A percentile compares a stretch with the other conserved stretches of the same genome.
These are phyloP conservation scores for Nakazawaea holstii DNA, from an alignment of 805 yeast genomes.

Conservation along the genomic window DNA sequence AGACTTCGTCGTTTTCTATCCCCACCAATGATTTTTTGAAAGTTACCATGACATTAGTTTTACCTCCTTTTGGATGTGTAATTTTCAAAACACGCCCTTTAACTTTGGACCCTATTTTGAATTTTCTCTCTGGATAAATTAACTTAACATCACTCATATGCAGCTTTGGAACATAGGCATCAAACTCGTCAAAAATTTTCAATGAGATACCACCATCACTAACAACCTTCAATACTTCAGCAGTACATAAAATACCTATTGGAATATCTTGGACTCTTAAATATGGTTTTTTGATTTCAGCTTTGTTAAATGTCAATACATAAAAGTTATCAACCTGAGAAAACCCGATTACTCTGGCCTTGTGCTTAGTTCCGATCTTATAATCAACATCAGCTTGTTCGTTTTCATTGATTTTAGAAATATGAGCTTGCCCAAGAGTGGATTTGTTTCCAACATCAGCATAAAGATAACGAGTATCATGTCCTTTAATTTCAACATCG, in stretches of 20 bases:
- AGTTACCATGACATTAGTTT: conserved; percentile 53
- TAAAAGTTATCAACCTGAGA: conserved; percentile 62
- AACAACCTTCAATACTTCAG: conserved; percentile 50
- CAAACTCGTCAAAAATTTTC: conserved; percentile 59
- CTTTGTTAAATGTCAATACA: conserved; percentile 64
- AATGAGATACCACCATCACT: conserved; percentile 66
- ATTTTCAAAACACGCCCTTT: conserved; percentile 65
- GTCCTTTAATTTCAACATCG: conserved; percentile 52
- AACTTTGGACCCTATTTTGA: conserved; percentile 77
- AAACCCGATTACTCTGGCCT: conserved; percentile 73
- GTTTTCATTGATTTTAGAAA: conserved; percentile 57
- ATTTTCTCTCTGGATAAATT: conserved; percentile 87
- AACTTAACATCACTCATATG: conserved; percentile 84
- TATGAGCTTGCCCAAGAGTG: conserved; percentile 68
- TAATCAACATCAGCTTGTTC: conserved; percentile 42
- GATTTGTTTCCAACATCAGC: conserved; percentile 51
- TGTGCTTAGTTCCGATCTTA: conserved; percentile 59
- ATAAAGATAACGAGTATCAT: conserved; percentile 51
- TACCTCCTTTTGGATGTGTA: conserved; percentile 33
- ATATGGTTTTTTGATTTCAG: conserved; percentile 57
- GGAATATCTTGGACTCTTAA: conserved; percentile 70
- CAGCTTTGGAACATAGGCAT: conserved; percentile 64
- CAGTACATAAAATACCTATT: conserved; percentile 58
- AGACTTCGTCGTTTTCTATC: conserved; percentile 49
- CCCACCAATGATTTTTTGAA: conserved; percentile 80